Conservation (phyloP, 164 flowering plant genomes). For the Piper betle region DNA sequence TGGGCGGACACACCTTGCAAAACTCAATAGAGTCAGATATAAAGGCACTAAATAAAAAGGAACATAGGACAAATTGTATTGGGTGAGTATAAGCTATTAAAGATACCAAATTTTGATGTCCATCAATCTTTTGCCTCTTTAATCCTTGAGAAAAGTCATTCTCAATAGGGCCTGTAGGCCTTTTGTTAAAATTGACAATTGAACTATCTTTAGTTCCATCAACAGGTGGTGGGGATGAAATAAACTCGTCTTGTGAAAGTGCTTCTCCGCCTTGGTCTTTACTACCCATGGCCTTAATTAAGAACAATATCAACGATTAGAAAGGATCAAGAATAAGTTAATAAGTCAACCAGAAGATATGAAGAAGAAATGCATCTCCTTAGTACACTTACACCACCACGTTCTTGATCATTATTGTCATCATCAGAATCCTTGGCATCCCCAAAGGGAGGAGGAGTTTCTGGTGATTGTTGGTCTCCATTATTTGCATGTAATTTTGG, state of each 20-base stretch:
- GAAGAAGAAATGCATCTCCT: not conserved
- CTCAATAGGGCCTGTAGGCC: not conserved
- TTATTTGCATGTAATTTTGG: constrained; percentile 14
- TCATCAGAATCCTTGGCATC: constrained; percentile 31
- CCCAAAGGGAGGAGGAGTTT: constrained; percentile 46
- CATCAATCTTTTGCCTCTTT: constrained; percentile 7
- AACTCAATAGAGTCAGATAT: not conserved
- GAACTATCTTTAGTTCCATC: not conserved
- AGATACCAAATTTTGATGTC: constrained; percentile 4
- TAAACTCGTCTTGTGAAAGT: not conserved
- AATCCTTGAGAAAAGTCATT: not conserved
- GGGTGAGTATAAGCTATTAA: not conserved
- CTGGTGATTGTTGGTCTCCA: constrained; percentile 18
- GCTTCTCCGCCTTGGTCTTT: not conserved
- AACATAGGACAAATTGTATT: not conserved
- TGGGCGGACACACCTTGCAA: not conserved
- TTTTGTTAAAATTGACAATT: not conserved
- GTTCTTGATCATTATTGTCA: constrained; percentile 22
- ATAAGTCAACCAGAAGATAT: not conserved
- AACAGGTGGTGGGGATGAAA: not conserved
- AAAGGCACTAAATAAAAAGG: not conserved
- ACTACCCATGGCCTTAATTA: not conserved
- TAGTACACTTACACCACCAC: constrained; percentile 24
- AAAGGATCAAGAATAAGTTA: not conserved
- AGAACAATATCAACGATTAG: not conserved